These are phyloP conservation scores for Gardenia jasminoides DNA, from an alignment of 257 asterid genomes.

Conservation along the genomic window DNA sequence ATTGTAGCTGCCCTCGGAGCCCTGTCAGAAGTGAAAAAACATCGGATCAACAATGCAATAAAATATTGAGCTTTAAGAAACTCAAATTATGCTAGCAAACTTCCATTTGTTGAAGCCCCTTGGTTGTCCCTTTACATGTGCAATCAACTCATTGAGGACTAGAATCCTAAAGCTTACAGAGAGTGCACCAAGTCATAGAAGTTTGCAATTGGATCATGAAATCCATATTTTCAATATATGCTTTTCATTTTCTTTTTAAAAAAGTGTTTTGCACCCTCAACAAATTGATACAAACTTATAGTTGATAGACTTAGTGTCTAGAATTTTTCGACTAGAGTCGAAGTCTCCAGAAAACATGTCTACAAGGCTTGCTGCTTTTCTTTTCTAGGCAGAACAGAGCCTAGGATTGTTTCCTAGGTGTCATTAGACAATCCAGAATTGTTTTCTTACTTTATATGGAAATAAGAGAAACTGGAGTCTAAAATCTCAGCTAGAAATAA, in stretches of 20 bases:
- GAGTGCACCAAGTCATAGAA: not conserved
- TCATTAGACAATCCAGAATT: no score
- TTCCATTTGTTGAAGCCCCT: not conserved
- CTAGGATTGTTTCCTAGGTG: no score
- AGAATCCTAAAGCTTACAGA: no score
- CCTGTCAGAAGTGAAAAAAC: slow-evolving; percentile 39
- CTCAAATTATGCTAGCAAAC: not conserved
- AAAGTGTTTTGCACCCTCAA: not conserved
- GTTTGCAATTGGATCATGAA: not conserved
- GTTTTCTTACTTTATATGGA: no score
- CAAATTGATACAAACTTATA: not conserved
- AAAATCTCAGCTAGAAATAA: no score
- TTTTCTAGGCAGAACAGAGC: no score
- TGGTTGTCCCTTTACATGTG: not conserved
- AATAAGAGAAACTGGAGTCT: no score
- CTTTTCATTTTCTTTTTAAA: no score
- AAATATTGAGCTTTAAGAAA: not conserved
- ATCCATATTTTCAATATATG: no score
- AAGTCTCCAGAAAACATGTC: no score
- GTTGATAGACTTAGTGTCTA: not conserved
- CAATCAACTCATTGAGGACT: not conserved
- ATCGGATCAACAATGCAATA: not conserved
- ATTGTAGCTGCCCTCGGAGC: slow-evolving; percentile 91
- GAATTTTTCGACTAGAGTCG: not conserved
- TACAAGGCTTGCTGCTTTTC: no score